Conservation (phyloP, 345 rosid species). For the Diplotaxis tenuifolia region DNA sequence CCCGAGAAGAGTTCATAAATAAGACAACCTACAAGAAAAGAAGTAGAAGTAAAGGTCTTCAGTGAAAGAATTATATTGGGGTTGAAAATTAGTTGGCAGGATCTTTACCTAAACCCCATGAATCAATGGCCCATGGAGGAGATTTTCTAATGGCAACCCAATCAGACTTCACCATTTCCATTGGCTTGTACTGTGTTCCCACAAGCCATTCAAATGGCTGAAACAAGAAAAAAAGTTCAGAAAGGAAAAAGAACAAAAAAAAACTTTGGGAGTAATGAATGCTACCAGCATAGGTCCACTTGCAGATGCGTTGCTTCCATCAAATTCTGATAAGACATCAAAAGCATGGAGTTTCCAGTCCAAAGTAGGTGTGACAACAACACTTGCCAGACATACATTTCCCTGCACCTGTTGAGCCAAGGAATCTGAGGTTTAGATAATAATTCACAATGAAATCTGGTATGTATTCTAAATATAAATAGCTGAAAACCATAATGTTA, state of each 20-base stretch:
- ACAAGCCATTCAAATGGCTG: no score
- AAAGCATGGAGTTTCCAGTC: no score
- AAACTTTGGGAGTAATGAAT: neutral
- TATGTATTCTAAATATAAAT: neutral
- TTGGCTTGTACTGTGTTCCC: no score
- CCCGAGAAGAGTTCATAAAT: slow-evolving; percentile 92
- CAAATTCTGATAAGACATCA: no score
- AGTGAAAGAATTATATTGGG: neutral
- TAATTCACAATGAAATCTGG: neutral
- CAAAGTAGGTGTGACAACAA: no score
- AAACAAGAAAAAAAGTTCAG: no score
- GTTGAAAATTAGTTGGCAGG: neutral
- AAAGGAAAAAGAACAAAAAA: slow-evolving; percentile 6
- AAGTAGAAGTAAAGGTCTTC: neutral
- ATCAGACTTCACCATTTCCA: no score
- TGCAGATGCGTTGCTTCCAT: slow-evolving; percentile 74
- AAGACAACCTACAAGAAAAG: slow-evolving; percentile 61
- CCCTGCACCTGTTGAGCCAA: slow-evolving; percentile 72
- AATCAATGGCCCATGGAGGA: no score
- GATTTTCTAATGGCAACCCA: no score
- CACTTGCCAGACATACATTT: slow-evolving; percentile 90
- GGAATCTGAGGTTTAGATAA: neutral
- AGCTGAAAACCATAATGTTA: neutral
- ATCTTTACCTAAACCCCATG: slow-evolving; percentile 97
- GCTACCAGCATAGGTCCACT: slow-evolving; percentile 97